Base-by-base conservation (phyloP, 345 rosid genomes). In the Populus davidiana region DNA sequence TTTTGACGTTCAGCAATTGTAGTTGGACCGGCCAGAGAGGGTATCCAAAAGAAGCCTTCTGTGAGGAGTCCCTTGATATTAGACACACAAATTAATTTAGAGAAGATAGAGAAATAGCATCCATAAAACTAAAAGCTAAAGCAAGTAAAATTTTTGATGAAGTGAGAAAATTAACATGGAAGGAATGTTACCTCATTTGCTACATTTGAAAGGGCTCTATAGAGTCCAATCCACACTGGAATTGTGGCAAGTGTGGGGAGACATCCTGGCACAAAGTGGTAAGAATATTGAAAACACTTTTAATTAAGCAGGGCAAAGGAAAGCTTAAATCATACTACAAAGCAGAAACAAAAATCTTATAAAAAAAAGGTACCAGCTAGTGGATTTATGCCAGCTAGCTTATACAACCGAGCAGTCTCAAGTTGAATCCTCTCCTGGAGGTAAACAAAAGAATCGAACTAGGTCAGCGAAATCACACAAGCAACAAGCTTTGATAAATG, bases 21-120 rank as follows among this genome's bases (percentile, higher is more conserved):
- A 20, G 98, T 96, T 70, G 99, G 98, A 79, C 99, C 98, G 75
- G 99, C 88, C 23, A 96, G 86, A 65, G 99, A 90, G 78, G 98
- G 99, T 87, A 96, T 96, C 98, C 98, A 93, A 82, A 96, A 93
- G 88, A 96, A 96, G 71, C 99, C 98, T 91, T 96, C 99, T 5
- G 97, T 86, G 47, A 96, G 93, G 75, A 96, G 98, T 54, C 98
- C 99, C 98, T 95, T 74, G 50, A 80, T 63, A 80, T 85, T 56
- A 70, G 52, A 74, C 23, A 74, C 35, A 76, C 52, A 23, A 14
- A 77, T 61, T 21, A 33, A 44, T 69, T 81, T 74, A 83, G 81
- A 66, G 70, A 56, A 74, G 8, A 61, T 59, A 72, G 41, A 61
- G 64, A 17, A 68, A 43, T 20, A 59, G 29, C 8, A 4, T 8